Conservation (phyloP, 2,329 filamentous ascomycete genomes). For the Pseudogymnoascus sp. region DNA sequence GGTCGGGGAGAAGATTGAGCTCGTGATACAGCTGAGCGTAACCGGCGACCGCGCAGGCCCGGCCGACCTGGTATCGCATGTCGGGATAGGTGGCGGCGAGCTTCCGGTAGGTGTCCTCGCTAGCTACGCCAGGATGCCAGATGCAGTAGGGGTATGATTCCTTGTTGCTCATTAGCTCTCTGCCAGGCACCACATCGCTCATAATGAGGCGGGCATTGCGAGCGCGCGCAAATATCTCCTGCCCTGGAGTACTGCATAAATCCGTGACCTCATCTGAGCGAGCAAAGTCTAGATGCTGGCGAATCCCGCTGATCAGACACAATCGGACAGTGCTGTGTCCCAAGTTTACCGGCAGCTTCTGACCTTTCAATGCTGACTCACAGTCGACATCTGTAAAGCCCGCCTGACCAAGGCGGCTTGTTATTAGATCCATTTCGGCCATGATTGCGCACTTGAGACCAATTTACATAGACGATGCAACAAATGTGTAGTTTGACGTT, state of each 20-base stretch:
- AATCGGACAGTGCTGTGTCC: not conserved
- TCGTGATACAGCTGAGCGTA: conserved; percentile 32
- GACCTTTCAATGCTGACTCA: conserved; percentile 43
- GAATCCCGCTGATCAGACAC: conserved; percentile 13
- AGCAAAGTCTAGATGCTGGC: conserved; percentile 11
- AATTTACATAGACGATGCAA: too few relatives aligned
- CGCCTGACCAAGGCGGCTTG: not conserved
- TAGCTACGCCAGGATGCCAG: conserved; percentile 34
- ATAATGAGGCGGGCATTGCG: conserved; percentile 33
- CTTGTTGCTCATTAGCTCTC: conserved; percentile 16
- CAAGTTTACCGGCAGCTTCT: conserved; percentile 45
- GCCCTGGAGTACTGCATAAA: not conserved
- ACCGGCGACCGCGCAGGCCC: conserved; percentile 35
- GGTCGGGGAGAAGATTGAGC: conserved; percentile 34
- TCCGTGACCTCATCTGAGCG: conserved; percentile 1
- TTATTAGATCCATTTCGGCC: not conserved
- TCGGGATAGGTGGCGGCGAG: conserved; percentile 28
- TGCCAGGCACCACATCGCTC: conserved; percentile 30
- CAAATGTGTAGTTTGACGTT: too few relatives aligned
- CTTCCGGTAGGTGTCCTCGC: conserved; percentile 31
- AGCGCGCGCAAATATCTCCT: conserved; percentile 16
- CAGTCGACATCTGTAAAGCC: conserved; percentile 31
- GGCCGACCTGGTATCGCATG: conserved; percentile 34
- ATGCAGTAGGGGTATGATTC: conserved; percentile 34
- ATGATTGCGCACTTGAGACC: not conserved